phyloP scores from a whole-genome alignment of 345 rosid genomes.

The Leavenworthia alabamica region DNA sequence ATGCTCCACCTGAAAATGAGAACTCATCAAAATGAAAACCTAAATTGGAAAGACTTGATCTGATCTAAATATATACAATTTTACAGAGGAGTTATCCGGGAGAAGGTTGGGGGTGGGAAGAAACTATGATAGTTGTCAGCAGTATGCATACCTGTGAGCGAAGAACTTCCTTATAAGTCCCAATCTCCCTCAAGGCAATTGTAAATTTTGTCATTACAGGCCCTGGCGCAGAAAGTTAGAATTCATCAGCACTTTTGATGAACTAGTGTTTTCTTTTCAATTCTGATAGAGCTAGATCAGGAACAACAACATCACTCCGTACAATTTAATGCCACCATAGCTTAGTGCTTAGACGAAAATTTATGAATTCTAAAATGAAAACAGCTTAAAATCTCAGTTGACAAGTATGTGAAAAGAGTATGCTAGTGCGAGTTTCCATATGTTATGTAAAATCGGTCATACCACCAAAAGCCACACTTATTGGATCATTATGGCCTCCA shows the following conservation, averaged over 20 bases:
- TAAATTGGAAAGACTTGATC: background rate
- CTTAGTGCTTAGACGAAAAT: background rate
- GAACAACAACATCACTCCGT: conserved; percentile 2
- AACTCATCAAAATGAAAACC: conserved; percentile 2
- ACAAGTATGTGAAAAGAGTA: conserved; percentile 5
- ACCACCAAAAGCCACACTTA: conserved; percentile 99
- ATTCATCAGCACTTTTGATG: conserved; percentile 14
- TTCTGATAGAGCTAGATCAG: background rate
- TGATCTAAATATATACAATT: background rate
- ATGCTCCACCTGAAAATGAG: conserved; percentile 71
- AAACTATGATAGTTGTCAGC: background rate
- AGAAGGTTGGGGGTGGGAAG: background rate
- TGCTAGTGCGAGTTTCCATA: background rate
- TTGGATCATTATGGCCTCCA: conserved; percentile 98
- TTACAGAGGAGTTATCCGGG: background rate
- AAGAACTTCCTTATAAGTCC: conserved; percentile 95
- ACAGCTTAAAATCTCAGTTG: background rate
- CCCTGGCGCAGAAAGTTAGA: conserved; percentile 42
- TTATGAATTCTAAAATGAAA: background rate
- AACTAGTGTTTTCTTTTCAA: background rate
- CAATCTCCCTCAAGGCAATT: conserved; percentile 96
- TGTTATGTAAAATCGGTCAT: conserved; percentile 1
- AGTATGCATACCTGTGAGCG: conserved; percentile 70
- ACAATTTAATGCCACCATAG: background rate
- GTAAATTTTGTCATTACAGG: conserved; percentile 99